Percentiles rank a stretch among this genome's conserved stretches.
phyloP scores from a whole-genome alignment of 2,329 filamentous ascomycete species.

The Alternaria conjuncta region DNA sequence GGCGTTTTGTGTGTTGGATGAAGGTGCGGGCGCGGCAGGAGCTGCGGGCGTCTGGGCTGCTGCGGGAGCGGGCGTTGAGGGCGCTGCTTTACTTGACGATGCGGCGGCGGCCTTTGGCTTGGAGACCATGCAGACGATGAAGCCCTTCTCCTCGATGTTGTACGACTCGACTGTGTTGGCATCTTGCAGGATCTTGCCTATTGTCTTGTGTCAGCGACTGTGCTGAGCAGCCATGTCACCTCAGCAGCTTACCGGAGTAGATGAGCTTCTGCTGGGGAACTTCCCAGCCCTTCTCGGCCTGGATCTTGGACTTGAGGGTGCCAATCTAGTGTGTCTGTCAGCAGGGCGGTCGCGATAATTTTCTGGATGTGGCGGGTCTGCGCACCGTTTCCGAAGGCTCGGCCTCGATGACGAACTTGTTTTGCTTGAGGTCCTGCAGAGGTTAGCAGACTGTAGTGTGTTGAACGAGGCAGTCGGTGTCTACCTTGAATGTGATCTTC shows the following conservation, averaged over 20 bases:
- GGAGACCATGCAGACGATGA: slow-evolving; percentile 97
- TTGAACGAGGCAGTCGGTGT: slow-evolving; percentile 22
- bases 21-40: slow-evolving; percentile 60
- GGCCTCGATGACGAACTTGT: slow-evolving; percentile 96
- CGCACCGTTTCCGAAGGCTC: slow-evolving; percentile 88
- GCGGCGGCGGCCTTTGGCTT: slow-evolving; percentile 78
- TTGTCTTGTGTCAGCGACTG: slow-evolving; percentile 31
- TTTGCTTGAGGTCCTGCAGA: slow-evolving; percentile 90
- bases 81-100: slow-evolving; percentile 56
- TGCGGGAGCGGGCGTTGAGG: slow-evolving; percentile 63
- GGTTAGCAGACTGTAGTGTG: slow-evolving; percentile 27
- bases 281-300: slow-evolving; percentile 92
- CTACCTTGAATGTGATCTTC: slow-evolving; percentile 76
- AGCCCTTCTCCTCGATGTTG: slow-evolving; percentile 99
- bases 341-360: slow-evolving; percentile 16
- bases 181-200: slow-evolving; percentile 98
- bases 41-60: slow-evolving; percentile 58
- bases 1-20: slow-evolving; percentile 57
- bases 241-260: slow-evolving; percentile 78
- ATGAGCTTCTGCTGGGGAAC: slow-evolving; percentile 91
- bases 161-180: slow-evolving; percentile 95
- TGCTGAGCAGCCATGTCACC: slow-evolving; percentile 18
- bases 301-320: slow-evolving; percentile 90
- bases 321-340: slow-evolving; percentile 68
- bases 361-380: slow-evolving; percentile 23